Percentiles rank a stretch among this genome's conserved stretches.
phyloP scores from a whole-genome alignment of 2,329 filamentous ascomycete species.

The Cytospora mali region DNA sequence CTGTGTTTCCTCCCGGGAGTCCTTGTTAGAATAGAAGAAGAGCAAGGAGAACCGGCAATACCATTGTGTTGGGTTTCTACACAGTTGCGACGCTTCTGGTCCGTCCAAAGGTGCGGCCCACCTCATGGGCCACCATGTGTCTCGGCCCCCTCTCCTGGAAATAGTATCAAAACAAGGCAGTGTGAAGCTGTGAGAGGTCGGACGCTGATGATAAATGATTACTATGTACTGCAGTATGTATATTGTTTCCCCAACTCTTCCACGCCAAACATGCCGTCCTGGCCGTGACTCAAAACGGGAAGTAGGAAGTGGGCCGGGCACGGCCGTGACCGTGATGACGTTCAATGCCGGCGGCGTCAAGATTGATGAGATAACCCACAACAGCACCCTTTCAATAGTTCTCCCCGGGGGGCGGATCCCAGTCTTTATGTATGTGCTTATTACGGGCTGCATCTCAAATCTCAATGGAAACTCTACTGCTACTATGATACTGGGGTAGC shows the following conservation, averaged over 20 bases:
- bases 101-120: not conserved
- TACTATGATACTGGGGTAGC: conserved; percentile 10
- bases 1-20: no score
- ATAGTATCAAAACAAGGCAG: not conserved
- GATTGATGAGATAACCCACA: not conserved
- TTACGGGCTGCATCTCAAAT: not conserved
- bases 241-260: not conserved
- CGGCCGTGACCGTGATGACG: conserved; percentile 23
- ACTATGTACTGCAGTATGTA: no score
- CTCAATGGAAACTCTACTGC: conserved; percentile 7
- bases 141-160: not conserved
- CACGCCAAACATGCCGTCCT: not conserved
- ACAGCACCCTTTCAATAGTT: not conserved
- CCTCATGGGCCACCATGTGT: not conserved
- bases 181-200: not conserved
- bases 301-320: conserved; percentile 14
- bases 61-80: no score
- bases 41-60: no score
- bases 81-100: not conserved
- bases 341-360: conserved; percentile 14
- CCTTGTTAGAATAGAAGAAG: no score
- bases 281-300: not conserved
- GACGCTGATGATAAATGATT: not conserved
- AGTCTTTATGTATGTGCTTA: not conserved
- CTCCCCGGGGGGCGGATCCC: not conserved